Conservation (phyloP, 306 rosid species). For the Senna siamea region DNA sequence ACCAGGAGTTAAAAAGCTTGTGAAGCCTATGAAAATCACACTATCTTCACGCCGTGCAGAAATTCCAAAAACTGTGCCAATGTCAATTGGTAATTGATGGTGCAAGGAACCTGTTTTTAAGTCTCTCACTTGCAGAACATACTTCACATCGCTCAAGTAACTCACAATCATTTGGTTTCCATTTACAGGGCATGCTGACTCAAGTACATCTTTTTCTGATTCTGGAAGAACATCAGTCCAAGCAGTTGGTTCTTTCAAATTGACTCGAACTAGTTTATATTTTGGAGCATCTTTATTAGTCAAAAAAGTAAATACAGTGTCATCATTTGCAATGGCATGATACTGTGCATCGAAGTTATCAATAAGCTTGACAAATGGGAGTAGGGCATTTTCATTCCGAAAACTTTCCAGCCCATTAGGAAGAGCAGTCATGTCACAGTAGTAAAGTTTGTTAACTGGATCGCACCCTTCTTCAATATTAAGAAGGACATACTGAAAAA, state of each 20-base stretch:
- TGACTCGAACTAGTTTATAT: conserved; percentile 80
- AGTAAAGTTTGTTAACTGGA: conserved; percentile 89
- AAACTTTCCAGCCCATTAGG: conserved; percentile 74
- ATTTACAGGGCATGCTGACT: conserved; percentile 77
- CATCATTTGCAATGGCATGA: conserved; percentile 77
- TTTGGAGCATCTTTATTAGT: conserved; percentile 95
- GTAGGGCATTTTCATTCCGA: conserved; percentile 60
- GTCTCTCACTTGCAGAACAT: conserved; percentile 84
- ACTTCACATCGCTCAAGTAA: conserved; percentile 92
- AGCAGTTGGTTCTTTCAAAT: conserved; percentile 72
- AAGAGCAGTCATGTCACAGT: conserved; percentile 73
- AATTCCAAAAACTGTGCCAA: conserved; percentile 75
- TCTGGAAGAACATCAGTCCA: conserved; percentile 83
- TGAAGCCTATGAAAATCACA: conserved; percentile 66
- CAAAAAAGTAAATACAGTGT: conserved; percentile 68
- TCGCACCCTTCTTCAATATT: conserved; percentile 74
- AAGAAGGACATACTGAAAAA: conserved; percentile 70
- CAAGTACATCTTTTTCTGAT: conserved; percentile 79
- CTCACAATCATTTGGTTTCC: conserved; percentile 76
- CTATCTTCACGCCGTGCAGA: conserved; percentile 81
- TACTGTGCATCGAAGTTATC: conserved; percentile 79
- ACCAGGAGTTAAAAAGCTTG: conserved; percentile 86
- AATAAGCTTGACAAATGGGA: conserved; percentile 73
- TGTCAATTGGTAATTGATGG: conserved; percentile 84
- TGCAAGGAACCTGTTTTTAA: conserved; percentile 78